phyloP scores from a whole-genome alignment of 2,329 filamentous ascomycete species.

The Dothistroma pini region DNA sequence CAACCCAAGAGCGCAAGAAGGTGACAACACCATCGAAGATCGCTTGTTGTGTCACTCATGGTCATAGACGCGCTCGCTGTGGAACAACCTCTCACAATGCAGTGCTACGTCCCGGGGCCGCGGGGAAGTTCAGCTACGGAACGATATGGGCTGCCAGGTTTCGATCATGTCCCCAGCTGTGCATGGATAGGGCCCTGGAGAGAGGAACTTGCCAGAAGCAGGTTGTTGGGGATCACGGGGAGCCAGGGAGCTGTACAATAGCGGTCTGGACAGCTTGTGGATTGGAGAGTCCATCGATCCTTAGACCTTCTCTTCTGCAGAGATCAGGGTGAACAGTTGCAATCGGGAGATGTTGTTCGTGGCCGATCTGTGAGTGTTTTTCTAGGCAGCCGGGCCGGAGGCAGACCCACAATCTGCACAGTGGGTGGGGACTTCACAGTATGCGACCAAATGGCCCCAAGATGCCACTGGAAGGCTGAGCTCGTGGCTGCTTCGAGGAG shows the following conservation, averaged over 20 bases:
- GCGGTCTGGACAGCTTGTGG: neutral
- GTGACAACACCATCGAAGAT: neutral
- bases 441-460: neutral
- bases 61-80: slow-evolving; percentile 5
- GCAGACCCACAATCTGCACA: neutral
- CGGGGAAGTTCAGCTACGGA: slow-evolving; percentile 12
- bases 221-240: neutral
- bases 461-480: neutral
- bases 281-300: neutral
- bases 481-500: neutral
- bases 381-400: neutral
- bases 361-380: neutral
- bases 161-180: neutral
- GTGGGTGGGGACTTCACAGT: neutral
- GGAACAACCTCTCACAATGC: slow-evolving; percentile 6
- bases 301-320: neutral
- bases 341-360: neutral
- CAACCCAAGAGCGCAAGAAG: neutral
- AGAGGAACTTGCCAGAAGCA: neutral
- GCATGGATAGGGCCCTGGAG: neutral
- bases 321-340: slow-evolving; percentile 3
- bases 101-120: slow-evolving; percentile 1
- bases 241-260: neutral
- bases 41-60: slow-evolving; percentile 5
- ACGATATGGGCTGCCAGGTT: slow-evolving; percentile 8